These are phyloP conservation scores for Testicularia cyperi DNA, from an alignment of 1,284 basidiomycete genomes.

Conservation along the genomic window DNA sequence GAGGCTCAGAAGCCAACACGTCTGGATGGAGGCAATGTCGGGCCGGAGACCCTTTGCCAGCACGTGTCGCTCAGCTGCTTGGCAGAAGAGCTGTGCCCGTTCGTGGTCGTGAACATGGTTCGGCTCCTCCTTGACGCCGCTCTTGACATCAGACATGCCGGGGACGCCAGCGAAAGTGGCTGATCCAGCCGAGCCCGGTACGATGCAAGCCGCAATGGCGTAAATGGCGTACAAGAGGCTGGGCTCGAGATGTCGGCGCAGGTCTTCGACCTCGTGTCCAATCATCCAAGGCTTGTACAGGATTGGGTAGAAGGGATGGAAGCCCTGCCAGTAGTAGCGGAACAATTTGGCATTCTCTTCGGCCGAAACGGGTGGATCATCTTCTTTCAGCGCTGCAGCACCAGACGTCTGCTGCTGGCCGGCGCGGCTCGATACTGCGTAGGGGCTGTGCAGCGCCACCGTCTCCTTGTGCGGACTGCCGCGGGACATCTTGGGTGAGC, in stretches of 20 bases:
- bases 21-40: slow-evolving; percentile 55
- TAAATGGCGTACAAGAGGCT: slow-evolving; percentile 46
- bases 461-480: slow-evolving; percentile 3
- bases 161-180: no score
- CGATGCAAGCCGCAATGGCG: slow-evolving; percentile 43
- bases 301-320: slow-evolving; percentile 52
- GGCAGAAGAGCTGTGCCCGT: slow-evolving; percentile 29
- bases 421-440: slow-evolving; percentile 7
- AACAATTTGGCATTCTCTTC: slow-evolving; percentile 40
- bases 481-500: slow-evolving; percentile 7
- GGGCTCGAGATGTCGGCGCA: slow-evolving; percentile 33
- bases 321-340: slow-evolving; percentile 48
- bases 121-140: neutral
- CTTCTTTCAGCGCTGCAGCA: neutral
- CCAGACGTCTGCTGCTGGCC: slow-evolving; percentile 2
- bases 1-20: slow-evolving; percentile 61
- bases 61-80: slow-evolving; percentile 38
- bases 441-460: slow-evolving; percentile 5
- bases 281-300: slow-evolving; percentile 52
- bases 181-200: slow-evolving; percentile 15
- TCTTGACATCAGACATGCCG: no score
- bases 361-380: slow-evolving; percentile 33
- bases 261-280: slow-evolving; percentile 27
- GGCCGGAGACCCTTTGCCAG: slow-evolving; percentile 42
- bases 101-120: slow-evolving; percentile 15